Evolutionary conservation across 2,329 filamentous ascomycete genomes (phyloP).

Genomic region (Claviceps humidiphila): DNA sequence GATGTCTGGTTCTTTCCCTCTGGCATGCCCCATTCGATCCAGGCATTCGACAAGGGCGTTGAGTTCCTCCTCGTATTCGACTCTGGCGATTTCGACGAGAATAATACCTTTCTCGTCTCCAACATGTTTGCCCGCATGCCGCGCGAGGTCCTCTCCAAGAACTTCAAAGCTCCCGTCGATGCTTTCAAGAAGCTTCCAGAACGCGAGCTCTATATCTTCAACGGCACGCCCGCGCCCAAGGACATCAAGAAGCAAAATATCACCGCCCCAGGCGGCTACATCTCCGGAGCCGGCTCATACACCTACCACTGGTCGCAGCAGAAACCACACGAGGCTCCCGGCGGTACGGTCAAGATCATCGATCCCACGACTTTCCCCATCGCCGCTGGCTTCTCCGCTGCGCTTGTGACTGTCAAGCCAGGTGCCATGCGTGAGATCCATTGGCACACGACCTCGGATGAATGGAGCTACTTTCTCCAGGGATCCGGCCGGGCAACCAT

Average conservation of each 20-base stretch:
- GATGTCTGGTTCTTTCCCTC: conserved; percentile 30
- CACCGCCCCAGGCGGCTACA: conserved; percentile 29
- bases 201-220: conserved; percentile 39
- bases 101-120: conserved; percentile 44
- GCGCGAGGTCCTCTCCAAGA: conserved; percentile 40
- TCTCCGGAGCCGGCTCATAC: conserved; percentile 26
- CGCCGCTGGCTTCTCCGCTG: conserved; percentile 39
- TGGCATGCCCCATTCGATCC: conserved; percentile 37
- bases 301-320: conserved; percentile 40
- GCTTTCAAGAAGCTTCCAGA: conserved; percentile 34
- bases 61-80: conserved; percentile 51
- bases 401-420: conserved; percentile 43
- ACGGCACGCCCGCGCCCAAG: conserved; percentile 32
- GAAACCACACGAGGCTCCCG: conserved; percentile 34
- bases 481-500: conserved; percentile 44
- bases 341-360: conserved; percentile 46
- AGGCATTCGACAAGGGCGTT: conserved; percentile 38
- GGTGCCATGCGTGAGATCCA: conserved; percentile 54
- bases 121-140: conserved; percentile 39
- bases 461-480: conserved; percentile 47
- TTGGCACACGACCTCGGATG: conserved; percentile 47
- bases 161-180: conserved; percentile 33
- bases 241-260: conserved; percentile 33
- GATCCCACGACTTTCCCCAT: conserved; percentile 45
- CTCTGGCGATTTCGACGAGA: conserved; percentile 43